phyloP scores from a whole-genome alignment of 768 basidiomycete species.

The Crassisporium funariophilum region DNA sequence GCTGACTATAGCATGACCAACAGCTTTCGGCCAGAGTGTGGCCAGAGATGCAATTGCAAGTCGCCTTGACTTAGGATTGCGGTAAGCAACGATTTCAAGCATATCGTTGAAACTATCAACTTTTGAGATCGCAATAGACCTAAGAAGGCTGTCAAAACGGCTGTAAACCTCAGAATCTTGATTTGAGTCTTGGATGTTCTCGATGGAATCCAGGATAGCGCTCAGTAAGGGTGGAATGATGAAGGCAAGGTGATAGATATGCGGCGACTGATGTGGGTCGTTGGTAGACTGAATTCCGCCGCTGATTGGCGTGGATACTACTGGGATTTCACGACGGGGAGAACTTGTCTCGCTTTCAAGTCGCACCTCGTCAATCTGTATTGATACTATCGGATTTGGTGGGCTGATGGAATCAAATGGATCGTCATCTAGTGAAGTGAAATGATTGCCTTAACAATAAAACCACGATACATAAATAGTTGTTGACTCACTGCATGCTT shows the following conservation, averaged over 20 bases:
- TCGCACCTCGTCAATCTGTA: conserved; percentile 58
- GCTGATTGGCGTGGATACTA: conserved; percentile 13
- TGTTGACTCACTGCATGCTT: conserved; percentile 5
- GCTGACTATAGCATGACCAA: conserved; percentile 68
- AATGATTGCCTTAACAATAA: not conserved
- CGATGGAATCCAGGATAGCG: conserved; percentile 59
- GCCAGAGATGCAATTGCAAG: conserved; percentile 57
- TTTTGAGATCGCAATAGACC: conserved; percentile 56
- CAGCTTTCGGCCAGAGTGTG: conserved; percentile 66
- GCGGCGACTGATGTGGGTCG: conserved; percentile 55
- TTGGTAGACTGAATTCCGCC: conserved; percentile 48
- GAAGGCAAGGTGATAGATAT: conserved; percentile 62
- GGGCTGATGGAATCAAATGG: conserved; percentile 13
- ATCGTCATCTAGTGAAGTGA: conserved; percentile 1
- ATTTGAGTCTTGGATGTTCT: conserved; percentile 34
- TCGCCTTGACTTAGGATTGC: conserved; percentile 54
- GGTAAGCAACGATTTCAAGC: conserved; percentile 71
- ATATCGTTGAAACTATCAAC: conserved; percentile 71
- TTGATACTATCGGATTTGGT: conserved; percentile 49
- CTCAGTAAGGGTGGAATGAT: conserved; percentile 65
- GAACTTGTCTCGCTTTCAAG: conserved; percentile 23
- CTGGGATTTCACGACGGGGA: not conserved
- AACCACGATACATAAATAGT: not conserved
- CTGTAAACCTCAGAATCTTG: conserved; percentile 36
- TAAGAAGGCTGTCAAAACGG: conserved; percentile 56